Evolutionary conservation across 208 protist genomes (phyloP), one percentile per base, ranked within the genome.

Genomic region (Angomonas deanei): DNA sequence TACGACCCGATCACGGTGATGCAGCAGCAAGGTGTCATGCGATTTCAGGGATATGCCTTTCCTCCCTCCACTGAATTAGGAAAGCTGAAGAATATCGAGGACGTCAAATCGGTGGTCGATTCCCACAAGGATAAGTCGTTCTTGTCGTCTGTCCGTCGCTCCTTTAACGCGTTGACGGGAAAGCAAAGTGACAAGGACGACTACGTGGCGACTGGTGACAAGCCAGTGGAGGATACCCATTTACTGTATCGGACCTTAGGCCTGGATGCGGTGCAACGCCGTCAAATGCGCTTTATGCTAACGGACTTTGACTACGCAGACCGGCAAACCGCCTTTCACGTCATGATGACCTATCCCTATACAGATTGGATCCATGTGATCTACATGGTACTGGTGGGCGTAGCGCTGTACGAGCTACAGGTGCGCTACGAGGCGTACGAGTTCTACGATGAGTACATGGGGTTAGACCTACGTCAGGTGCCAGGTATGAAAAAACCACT

Each of bases 311-410:
- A 92, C 61, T 80, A 91, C 69, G 64, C 55, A 5, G 84, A 95
- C 70, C 74, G 82, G 28, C 68, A 88, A 54, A 92, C 78, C 23
- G 61, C 85, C 27, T 92, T 92, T 53, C 88, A 95, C 61, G 84
- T 95, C 10, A 92, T 95, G 88, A 88, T 91, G 84, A 84, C 85
- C n/a, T 95, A 95, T 64, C 88, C 88, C 10, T 95, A 95, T 76
- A 84, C 84, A 10, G 84, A 95, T 42, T 92, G 85, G 86, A 31
- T 92, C 2, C 86, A 95, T 54, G 84, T 73, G 17, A 80, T 95
- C 38, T 91, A 89, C 64, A 91, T 92, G 81, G 68, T 87, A 31
- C 65, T 85, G 10, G 72, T 90, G 4, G 84, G 84, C 30, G 72
- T 78, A 63, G 59, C 57, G 33, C 33, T 95, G 53, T 95, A 95